Conservation (phyloP, 1,139 yeast species). For the Meyerozyma sp. region DNA sequence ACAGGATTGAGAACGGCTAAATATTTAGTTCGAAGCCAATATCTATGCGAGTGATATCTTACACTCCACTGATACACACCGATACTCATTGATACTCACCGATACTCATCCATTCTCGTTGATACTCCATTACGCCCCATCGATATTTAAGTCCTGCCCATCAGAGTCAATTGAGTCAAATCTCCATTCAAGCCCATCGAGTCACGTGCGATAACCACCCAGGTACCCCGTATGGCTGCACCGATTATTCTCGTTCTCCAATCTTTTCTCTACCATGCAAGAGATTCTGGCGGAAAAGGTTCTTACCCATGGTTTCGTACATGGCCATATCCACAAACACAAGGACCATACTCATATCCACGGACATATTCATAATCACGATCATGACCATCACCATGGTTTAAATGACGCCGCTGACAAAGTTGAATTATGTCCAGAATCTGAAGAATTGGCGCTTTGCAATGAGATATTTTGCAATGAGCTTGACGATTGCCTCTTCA, state of each 20-base stretch:
- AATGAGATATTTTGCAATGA: slow-evolving; percentile 42
- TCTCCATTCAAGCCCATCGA: background rate
- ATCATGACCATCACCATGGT: slow-evolving; percentile 19
- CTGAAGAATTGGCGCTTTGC: slow-evolving; percentile 32
- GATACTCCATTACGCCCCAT: too few relatives aligned
- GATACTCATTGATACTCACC: too few relatives aligned
- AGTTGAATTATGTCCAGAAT: slow-evolving; percentile 19
- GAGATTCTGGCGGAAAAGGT: slow-evolving; percentile 3
- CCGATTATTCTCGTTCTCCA: background rate
- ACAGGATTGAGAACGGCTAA: too few relatives aligned
- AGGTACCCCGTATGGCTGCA: background rate
- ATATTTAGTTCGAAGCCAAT: too few relatives aligned
- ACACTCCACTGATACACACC: too few relatives aligned
- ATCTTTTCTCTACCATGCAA: background rate
- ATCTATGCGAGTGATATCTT: too few relatives aligned
- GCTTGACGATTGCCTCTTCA: slow-evolving; percentile 40
- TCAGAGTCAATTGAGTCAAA: too few relatives aligned
- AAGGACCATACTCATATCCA: slow-evolving; percentile 62
- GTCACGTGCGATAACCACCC: slow-evolving; percentile 1
- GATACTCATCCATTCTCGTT: too few relatives aligned
- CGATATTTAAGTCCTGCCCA: too few relatives aligned
- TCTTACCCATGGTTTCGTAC: slow-evolving; percentile 51
- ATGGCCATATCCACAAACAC: slow-evolving; percentile 66
- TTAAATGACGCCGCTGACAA: slow-evolving; percentile 1
- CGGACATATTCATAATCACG: slow-evolving; percentile 60